Evolutionary conservation across 768 basidiomycete species (phyloP).

Genomic region (Hydnomerulius pinastri): DNA sequence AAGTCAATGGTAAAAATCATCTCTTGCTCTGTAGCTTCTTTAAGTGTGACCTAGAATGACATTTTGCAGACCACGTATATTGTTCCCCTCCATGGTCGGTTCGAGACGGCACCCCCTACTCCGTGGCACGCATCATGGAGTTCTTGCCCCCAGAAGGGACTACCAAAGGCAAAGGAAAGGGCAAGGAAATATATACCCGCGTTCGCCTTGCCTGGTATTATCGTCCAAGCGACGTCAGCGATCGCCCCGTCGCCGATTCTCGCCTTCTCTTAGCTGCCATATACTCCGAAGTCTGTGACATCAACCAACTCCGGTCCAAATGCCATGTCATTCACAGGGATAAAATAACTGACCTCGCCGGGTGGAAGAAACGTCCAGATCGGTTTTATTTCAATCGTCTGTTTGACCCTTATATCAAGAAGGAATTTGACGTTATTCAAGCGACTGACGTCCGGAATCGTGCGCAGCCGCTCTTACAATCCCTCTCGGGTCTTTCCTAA

Average conservation of each 20-base stretch:
- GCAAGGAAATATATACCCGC: constrained; percentile 72
- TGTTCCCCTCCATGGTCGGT: constrained; percentile 92
- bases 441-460: constrained; percentile 85
- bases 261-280: constrained; percentile 93
- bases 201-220: constrained; percentile 96
- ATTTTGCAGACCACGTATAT: constrained; percentile 89
- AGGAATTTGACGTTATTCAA: constrained; percentile 95
- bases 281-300: constrained; percentile 94
- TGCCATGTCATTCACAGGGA: constrained; percentile 95
- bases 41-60: constrained; percentile 23
- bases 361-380: constrained; percentile 93
- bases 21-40: constrained; percentile 12
- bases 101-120: constrained; percentile 94
- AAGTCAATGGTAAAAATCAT: constrained; percentile 74
- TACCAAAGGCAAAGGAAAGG: constrained; percentile 64
- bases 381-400: constrained; percentile 95
- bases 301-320: constrained; percentile 88
- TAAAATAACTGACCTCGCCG: constrained; percentile 89
- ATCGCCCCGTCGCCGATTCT: constrained; percentile 87
- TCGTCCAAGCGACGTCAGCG: constrained; percentile 93
- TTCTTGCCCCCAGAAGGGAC: constrained; percentile 82
- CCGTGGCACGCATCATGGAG: constrained; percentile 95
- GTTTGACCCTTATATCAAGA: constrained; percentile 97
- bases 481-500: constrained; percentile 15
- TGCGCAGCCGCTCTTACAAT: constrained; percentile 45